Base-by-base conservation (phyloP, 2,329 filamentous ascomycete species). In the Fusarium luffae region DNA sequence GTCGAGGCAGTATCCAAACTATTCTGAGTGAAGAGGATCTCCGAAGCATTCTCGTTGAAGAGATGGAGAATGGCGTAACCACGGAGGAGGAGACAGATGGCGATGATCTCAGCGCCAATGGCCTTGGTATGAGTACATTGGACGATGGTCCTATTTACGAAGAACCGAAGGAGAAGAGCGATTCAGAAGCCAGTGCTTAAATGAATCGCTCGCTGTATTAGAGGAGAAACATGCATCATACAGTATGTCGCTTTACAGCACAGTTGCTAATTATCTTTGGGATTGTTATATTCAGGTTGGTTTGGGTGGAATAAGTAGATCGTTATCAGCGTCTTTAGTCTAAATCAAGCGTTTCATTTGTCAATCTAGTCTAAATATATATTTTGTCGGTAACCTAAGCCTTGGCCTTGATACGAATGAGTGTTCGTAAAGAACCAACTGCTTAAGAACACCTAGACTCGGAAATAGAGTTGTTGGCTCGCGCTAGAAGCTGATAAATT, bases 21-120 rank as follows among this genome's bases (percentile, higher is more conserved):
- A 87, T 90, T 10, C 76, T 90, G 41, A 89, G 86, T 66, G 86
- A 89, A 69, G 88, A 90, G 54, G 87, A 90, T 66, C 73, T 90
- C 55, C 79, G 80, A 68, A 85, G 82, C 56, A 74, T 89, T 37
- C 68, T 89, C 49, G 72, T 78, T 7, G 78, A 72, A 3, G 80
- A 80, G 66, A 77, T 72, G 73, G 75, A 59, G 30, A 76, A 68
- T 25, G 74, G 73, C 18, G 74, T 54, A 21, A 81, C 77, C 32
- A 80, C 79, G 21, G 79, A 80, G 64, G 79, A 82, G 43, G 79
- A 82, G 14, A 77, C 76, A 5, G 79, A 80, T 18, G 76, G 54
- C 3, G 77, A 82, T n/a, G 75, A 79, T 12, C 52, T 75, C 16
- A 71, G 70, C 11, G 70, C 68, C 8, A 50, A 64, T 23, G 75